These are phyloP conservation scores for Pouteria glomerata DNA, from an alignment of 148 eudicot species.

Conservation along the genomic window DNA sequence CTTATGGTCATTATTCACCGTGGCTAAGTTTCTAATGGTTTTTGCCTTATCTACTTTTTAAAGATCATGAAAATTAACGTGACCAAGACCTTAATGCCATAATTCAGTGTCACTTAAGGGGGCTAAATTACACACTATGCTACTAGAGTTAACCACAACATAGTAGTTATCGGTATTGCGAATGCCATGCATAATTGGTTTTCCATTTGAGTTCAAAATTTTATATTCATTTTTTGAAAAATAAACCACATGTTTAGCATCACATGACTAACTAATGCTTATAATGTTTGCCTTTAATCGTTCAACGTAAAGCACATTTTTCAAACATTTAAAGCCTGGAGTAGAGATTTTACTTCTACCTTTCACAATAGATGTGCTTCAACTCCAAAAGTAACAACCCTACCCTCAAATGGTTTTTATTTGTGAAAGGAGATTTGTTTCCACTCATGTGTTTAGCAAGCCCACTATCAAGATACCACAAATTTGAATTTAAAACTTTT, in stretches of 20 bases:
- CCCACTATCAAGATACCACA: too few species aligned
- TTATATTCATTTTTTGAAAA: background rate
- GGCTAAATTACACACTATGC: background rate
- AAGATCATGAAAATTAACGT: background rate
- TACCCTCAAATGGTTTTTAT: too few species aligned
- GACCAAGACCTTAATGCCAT: background rate
- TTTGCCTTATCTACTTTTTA: background rate
- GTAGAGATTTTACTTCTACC: too few species aligned
- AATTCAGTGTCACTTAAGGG: background rate
- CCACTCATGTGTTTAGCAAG: too few species aligned
- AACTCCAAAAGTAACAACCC: too few species aligned
- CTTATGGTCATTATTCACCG: background rate
- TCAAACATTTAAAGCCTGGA: too few species aligned
- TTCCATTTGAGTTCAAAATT: too few species aligned
- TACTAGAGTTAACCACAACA: fast-evolving
- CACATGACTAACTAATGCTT: background rate
- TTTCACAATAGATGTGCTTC: too few species aligned
- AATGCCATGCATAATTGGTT: background rate
- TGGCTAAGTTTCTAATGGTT: background rate
- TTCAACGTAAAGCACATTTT: background rate
- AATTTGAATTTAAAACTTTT: too few species aligned
- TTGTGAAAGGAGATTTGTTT: too few species aligned
- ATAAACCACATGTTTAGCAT: background rate
- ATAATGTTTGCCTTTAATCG: background rate
- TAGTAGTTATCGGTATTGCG: background rate